These are phyloP conservation scores for Coniochaeta sp. DNA, from an alignment of 2,329 filamentous ascomycete genomes.

Conservation along the genomic window DNA sequence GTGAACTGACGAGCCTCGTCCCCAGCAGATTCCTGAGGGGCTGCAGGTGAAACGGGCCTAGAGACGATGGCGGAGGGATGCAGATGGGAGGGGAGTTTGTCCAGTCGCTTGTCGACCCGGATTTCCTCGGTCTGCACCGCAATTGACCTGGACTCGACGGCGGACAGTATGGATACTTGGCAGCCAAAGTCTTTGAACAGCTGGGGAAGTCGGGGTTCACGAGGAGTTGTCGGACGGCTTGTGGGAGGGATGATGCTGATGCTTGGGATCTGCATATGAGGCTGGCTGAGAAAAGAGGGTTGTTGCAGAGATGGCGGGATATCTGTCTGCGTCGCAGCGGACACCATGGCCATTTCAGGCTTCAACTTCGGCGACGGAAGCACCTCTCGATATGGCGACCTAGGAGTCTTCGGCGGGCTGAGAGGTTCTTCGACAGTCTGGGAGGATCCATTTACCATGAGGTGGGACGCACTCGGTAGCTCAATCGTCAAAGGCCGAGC, in stretches of 20 bases:
- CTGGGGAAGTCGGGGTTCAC: slow-evolving; percentile 67
- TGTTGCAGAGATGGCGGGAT: slow-evolving; percentile 19
- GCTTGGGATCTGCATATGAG: slow-evolving; percentile 60
- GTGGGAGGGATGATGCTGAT: slow-evolving; percentile 88
- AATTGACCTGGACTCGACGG: slow-evolving; percentile 44
- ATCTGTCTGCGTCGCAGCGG: slow-evolving; percentile 57
- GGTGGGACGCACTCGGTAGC: slow-evolving; percentile 26
- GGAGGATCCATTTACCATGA: slow-evolving; percentile 59
- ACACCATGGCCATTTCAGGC: slow-evolving; percentile 34
- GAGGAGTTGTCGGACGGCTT: slow-evolving; percentile 74
- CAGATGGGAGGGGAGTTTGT: slow-evolving; percentile 68
- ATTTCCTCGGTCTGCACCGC: slow-evolving; percentile 85
- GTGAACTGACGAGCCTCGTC: slow-evolving; percentile 39
- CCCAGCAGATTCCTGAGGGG: slow-evolving; percentile 15
- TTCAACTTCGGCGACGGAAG: slow-evolving; percentile 26
- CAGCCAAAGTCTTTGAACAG: slow-evolving; percentile 76
- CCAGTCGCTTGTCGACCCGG: slow-evolving; percentile 69
- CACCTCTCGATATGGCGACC: slow-evolving; percentile 35
- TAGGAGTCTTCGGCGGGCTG: slow-evolving; percentile 60
- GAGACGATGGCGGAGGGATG: slow-evolving; percentile 70
- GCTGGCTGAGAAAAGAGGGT: slow-evolving; percentile 21
- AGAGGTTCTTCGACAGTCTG: slow-evolving; percentile 57
- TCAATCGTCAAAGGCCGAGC: slow-evolving; percentile 43
- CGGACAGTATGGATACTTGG: slow-evolving; percentile 58
- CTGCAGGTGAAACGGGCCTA: slow-evolving; percentile 46